Base-by-base conservation (phyloP, 345 rosid genomes). In the Luvunga scandens region DNA sequence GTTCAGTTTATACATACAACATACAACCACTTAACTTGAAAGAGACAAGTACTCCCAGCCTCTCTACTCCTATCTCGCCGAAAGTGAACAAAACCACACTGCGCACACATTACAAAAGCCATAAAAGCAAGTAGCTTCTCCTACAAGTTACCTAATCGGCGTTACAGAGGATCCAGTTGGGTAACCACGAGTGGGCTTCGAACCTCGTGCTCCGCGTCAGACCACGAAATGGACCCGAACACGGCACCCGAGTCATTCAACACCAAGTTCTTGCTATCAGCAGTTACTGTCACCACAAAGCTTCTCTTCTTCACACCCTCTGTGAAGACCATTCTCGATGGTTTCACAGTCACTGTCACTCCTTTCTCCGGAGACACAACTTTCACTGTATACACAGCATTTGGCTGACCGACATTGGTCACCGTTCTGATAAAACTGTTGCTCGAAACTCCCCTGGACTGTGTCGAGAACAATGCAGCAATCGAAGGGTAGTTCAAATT, bases 401-500 rank as follows among this genome's bases (percentile, higher is more conserved):
- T 82, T 0, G 83, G 53, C 3, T 75, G 83, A 42, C 97, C 97
- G 4, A 93, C 97, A 21, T 93, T 95, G 3, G 99, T 91, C 68
- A 84, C 92, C 0, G 93, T 92, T 84, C 98, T 71, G 9, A 90
- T 69, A 50, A 95, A 82, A 0, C 78, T 77, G 81, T 87, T 88
- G 66, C 80, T 91, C 10, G 82, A 70, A 34, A 74, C 63, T 1
- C 88, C 90, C n/a, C 45, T 81, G 2, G 84, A 77, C 3, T 85
- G 59, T 39, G 83, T 87, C 7, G 91, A 79, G 68, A 95, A 88
- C 67, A 91, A n/a, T n/a, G 95, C 93, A 0, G 86, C 88, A 16
- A 95, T 76, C 9, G 97, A 93, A 1, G 97, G 99, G 79, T 95
- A 95, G 75, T 95, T 92, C 16, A 93, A 83, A 79, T 90, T 90